Base-by-base conservation (phyloP, 129 eudicot species). In the Saposhnikovia divaricata region DNA sequence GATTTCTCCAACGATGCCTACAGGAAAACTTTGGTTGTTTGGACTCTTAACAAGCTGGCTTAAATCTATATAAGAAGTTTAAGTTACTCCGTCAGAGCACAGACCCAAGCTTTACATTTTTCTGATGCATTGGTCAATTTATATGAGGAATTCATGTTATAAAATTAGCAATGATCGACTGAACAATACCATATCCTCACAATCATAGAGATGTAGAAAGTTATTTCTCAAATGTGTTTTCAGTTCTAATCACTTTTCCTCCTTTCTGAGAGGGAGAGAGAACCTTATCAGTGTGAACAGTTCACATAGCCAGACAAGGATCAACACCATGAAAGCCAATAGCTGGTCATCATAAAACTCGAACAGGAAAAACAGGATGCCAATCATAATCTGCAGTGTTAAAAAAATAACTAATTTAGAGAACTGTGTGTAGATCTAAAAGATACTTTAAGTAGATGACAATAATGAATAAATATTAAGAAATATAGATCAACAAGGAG, bases 281-380 rank as follows among this genome's bases (percentile, higher is more conserved):
- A 76, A 88, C 99, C 99, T 96, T 94, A 96, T 92, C 66, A 96
- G 93, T n/a, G 99, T 96, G 87, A 92, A 96, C 42, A 96, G 90
- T 84, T 96, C 98, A 85, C 99, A 96, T 51, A 96, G 88, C 99
- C 99, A 96, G 81, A 96, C 99, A 75, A 96, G 96, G 78, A 96
- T 96, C 82, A 96, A 75, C 82, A 92, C 99, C 99, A 96, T 96
- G 89, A 96, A 96, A 83, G 99, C 99, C 89, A 96, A 82, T 53
- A 96, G 90, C 85, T 96, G 99, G 78, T 92, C 98, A 42, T 96
- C 99, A 80, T 96, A 96, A 78, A 96, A 96, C 86, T 96, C 99
- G 53, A 96, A 96, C 78, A 96, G 92, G 46, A 92, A 96, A 84
- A 96, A 96, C 59, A 96, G 88, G 82, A 92, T 96, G 23, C 99